Conservation (phyloP, 2,329 filamentous ascomycete genomes). For the Fusarium pseudonygamai region DNA sequence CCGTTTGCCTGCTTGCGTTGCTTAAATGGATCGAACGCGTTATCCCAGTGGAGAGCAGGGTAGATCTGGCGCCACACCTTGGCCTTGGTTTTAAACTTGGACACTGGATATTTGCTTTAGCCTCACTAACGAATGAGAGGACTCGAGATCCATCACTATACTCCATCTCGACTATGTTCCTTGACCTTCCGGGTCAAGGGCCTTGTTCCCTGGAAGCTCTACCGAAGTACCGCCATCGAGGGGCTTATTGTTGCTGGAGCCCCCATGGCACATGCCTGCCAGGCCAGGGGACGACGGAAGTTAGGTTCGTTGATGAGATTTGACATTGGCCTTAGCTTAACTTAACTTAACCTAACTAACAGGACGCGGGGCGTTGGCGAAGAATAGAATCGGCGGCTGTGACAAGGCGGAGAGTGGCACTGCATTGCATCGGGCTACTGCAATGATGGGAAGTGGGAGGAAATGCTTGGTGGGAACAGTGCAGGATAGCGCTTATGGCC, state of each 20-base stretch:
- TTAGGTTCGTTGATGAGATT: neutral
- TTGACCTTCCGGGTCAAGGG: neutral
- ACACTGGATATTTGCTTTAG: neutral
- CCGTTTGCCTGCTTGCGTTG: neutral
- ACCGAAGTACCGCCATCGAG: slow-evolving; percentile 28
- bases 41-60: slow-evolving; percentile 3
- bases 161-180: slow-evolving; percentile 2
- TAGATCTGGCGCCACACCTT: slow-evolving; percentile 28
- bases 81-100: slow-evolving; percentile 8
- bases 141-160: neutral
- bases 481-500: neutral
- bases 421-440: neutral
- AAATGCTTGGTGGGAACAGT: neutral
- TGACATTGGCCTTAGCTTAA: neutral
- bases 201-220: slow-evolving; percentile 6
- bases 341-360: neutral
- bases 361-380: neutral
- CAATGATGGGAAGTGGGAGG: neutral
- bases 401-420: neutral
- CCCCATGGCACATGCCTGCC: neutral
- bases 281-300: neutral
- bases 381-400: neutral
- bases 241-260: neutral
- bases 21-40: slow-evolving; percentile 17
- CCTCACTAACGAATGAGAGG: neutral